A percentile compares a stretch with the other conserved stretches of the same genome.
phyloP scores from a whole-genome alignment of 78 protist species.

The Tieghemostelium lacteum region DNA sequence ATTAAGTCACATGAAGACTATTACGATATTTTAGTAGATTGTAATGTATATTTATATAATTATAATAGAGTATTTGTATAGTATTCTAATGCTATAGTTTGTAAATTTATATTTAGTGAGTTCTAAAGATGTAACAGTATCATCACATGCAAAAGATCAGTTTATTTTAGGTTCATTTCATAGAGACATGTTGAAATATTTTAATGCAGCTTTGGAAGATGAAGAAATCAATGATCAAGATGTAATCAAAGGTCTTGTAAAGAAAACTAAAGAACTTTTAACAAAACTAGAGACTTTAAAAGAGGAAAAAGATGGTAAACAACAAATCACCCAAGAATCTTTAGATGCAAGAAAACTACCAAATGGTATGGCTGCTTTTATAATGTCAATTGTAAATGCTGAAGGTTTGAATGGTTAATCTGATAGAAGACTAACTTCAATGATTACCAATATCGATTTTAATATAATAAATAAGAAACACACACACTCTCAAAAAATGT shows the following conservation, averaged over 20 bases:
- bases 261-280: slow-evolving; percentile 48
- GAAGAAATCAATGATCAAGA: slow-evolving; percentile 56
- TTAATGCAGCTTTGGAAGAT: slow-evolving; percentile 14
- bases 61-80: not conserved
- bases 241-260: slow-evolving; percentile 19
- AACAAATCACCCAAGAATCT: slow-evolving; percentile 18
- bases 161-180: slow-evolving; percentile 64
- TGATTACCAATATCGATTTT: too few species aligned
- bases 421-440: not conserved
- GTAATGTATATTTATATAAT: slow-evolving; percentile 18
- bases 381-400: slow-evolving; percentile 51
- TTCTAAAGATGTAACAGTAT: slow-evolving; percentile 58
- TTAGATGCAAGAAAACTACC: slow-evolving; percentile 60
- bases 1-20: slow-evolving; percentile 79
- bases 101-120: slow-evolving; percentile 7
- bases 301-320: slow-evolving; percentile 45
- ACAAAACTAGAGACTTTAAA: slow-evolving; percentile 54
- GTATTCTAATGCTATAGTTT: not conserved
- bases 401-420: slow-evolving; percentile 49
- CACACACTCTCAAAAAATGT: too few species aligned
- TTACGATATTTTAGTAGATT: slow-evolving; percentile 82
- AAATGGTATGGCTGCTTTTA: slow-evolving; percentile 45
- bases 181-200: slow-evolving; percentile 46
- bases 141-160: slow-evolving; percentile 77
- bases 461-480: too few species aligned